A percentile compares a stretch with the other conserved stretches of the same genome.
These are phyloP conservation scores for Phaseolus lunatus DNA, from an alignment of 306 rosid species.

Conservation along the genomic window DNA sequence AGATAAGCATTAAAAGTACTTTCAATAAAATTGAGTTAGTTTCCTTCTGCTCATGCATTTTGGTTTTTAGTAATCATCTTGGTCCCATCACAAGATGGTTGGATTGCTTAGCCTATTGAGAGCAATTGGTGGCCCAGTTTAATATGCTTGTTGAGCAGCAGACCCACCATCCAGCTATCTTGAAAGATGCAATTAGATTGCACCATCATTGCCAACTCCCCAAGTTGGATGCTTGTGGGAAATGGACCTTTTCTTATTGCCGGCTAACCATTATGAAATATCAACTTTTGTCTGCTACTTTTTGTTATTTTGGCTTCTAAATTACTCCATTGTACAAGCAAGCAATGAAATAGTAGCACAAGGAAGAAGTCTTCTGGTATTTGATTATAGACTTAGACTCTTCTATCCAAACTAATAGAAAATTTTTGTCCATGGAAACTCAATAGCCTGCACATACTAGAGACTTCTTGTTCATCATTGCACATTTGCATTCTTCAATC, in stretches of 20 bases:
- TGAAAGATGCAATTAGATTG: slow-evolving; percentile 45
- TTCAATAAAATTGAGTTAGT: slow-evolving; percentile 37
- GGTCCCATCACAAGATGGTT: slow-evolving; percentile 32
- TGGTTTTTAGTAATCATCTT: slow-evolving; percentile 7
- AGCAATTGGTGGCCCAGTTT: slow-evolving; percentile 49
- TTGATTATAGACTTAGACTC: slow-evolving; percentile 29
- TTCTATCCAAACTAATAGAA: slow-evolving; percentile 8
- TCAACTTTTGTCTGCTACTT: slow-evolving; percentile 29
- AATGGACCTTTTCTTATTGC: slow-evolving; percentile 46
- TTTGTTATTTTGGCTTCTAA: slow-evolving; percentile 20
- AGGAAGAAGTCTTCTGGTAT: slow-evolving; percentile 27
- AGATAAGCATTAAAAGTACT: slow-evolving; percentile 29
- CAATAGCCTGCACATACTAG: background rate
- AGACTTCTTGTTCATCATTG: background rate
- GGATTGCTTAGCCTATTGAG: slow-evolving; percentile 35
- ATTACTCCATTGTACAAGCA: slow-evolving; percentile 30
- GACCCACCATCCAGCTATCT: slow-evolving; percentile 52
- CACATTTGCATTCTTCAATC: background rate
- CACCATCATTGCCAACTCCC: slow-evolving; percentile 55
- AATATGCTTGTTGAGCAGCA: slow-evolving; percentile 39
- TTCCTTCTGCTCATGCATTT: background rate
- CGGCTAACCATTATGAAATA: slow-evolving; percentile 39
- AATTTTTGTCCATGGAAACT: slow-evolving; percentile 31
- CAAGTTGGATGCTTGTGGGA: slow-evolving; percentile 49
- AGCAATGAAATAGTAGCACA: slow-evolving; percentile 27